Conservation (phyloP, 148 eudicot genomes). For the Hydrangea macrophylla region DNA sequence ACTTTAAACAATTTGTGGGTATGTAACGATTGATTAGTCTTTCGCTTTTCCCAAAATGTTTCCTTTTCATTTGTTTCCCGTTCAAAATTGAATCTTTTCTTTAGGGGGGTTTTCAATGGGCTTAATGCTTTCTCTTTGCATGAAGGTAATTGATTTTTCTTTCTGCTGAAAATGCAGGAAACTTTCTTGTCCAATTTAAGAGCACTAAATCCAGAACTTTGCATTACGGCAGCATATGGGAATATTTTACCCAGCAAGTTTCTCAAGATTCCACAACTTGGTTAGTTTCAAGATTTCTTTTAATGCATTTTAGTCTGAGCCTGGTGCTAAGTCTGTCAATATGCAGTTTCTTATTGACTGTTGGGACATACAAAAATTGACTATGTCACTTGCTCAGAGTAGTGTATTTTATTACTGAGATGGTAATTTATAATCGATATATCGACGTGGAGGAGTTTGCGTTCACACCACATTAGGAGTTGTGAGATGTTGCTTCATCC, state of each 20-base stretch:
- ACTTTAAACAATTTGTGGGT: too few species aligned
- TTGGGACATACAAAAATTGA: not conserved
- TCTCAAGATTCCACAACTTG: slow-evolving; percentile 80
- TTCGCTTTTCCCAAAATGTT: not conserved
- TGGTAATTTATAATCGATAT: too few species aligned
- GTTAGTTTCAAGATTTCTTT: slow-evolving; percentile 34
- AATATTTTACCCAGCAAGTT: slow-evolving; percentile 83
- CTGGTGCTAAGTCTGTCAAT: not conserved
- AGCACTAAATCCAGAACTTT: slow-evolving; percentile 85
- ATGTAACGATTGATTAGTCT: not conserved
- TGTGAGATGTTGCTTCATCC: too few species aligned
- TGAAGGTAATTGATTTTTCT: slow-evolving; percentile 6
- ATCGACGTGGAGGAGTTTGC: too few species aligned
- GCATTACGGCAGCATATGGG: slow-evolving; percentile 96
- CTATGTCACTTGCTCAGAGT: too few species aligned
- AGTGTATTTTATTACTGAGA: too few species aligned
- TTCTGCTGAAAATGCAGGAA: slow-evolving; percentile 52
- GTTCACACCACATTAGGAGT: too few species aligned
- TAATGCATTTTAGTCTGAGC: not conserved
- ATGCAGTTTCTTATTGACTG: not conserved
- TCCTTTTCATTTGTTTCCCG: slow-evolving; percentile 6
- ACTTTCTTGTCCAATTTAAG: slow-evolving; percentile 60
- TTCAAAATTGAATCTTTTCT: not conserved
- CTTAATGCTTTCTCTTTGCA: slow-evolving; percentile 3
- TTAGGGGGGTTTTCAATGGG: not conserved